Evolutionary conservation across 148 eudicot species (phyloP), one percentile per base, ranked within the genome.

Genomic region (Heliosperma pusillum): DNA sequence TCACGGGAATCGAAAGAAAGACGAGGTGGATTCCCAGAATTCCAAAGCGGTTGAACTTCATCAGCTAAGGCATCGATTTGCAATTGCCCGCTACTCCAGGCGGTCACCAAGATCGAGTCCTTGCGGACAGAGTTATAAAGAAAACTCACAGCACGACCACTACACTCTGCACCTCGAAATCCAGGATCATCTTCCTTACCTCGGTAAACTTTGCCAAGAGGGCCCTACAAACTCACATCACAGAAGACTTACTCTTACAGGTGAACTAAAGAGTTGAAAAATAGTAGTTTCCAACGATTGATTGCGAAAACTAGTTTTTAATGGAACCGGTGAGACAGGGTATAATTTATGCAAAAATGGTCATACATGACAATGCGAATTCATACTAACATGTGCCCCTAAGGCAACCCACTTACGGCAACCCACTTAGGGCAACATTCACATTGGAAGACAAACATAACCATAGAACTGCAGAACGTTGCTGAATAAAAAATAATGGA

Each of bases 31-130:
- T 80, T 87, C 60, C 87, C 87, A 76, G 81, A 66, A 22, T 75
- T 76, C 98, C 98, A 95, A 66, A 92, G 82, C 24, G 98, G 98
- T 77, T 92, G 98, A 78, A 92, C 82, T 85, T 95, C 98, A 83
- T 95, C 98, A 52, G 90, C 93, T 73, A 95, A 80, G 68, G 97
- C 98, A 90, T 95, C 98, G 66, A 95, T 83, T 77, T 92, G 98
- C 74, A 95, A 72, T 74, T 92, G 92, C 69, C 98, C 98, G 79
- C 93, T 84, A 77, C 97, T 89, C 96, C 97, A 92, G 21, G 96
- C 96, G 75, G 90, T 89, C 25, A 89, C 87, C 69, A 95, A 85
- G 69, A 95, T 80, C 5, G 98, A 88, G 81, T 95, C 98, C 82
- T 95, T 95, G 77, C 96, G 87, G 64, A 89, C 83, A 57, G 86